Evolutionary conservation across 1,139 yeast genomes (phyloP).

Genomic region (Pichia inconspicua): DNA sequence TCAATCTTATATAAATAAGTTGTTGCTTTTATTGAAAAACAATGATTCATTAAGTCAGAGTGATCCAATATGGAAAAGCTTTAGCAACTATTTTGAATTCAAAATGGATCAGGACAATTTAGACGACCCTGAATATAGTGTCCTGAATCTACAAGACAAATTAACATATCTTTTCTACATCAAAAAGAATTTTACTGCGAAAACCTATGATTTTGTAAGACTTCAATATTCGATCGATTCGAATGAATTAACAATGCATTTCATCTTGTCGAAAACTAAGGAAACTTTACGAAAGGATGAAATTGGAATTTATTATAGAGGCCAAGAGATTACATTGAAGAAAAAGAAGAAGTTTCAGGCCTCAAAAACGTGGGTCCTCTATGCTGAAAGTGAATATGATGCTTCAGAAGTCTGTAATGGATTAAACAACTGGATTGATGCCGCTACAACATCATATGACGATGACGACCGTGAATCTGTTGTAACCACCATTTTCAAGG

Average conservation of each 20-base stretch:
- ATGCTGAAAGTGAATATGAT: slow-evolving; percentile 77
- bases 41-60: slow-evolving; percentile 11
- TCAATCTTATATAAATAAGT: slow-evolving; percentile 24
- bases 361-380: slow-evolving; percentile 45
- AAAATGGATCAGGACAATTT: slow-evolving; percentile 11
- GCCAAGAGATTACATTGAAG: slow-evolving; percentile 20
- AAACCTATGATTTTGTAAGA: slow-evolving; percentile 19
- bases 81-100: slow-evolving; percentile 24
- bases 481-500: neutral
- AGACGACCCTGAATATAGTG: slow-evolving; percentile 8
- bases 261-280: slow-evolving; percentile 13
- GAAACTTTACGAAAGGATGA: slow-evolving; percentile 21
- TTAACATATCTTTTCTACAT: slow-evolving; percentile 16
- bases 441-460: slow-evolving; percentile 9
- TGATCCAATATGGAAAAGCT: slow-evolving; percentile 19
- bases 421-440: slow-evolving; percentile 24
- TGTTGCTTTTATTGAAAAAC: slow-evolving; percentile 13
- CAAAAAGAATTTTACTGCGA: slow-evolving; percentile 16
- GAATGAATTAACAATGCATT: slow-evolving; percentile 15
- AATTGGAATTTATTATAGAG: slow-evolving; percentile 15
- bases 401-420: slow-evolving; percentile 68
- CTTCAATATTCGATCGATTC: slow-evolving; percentile 19
- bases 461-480: slow-evolving; percentile 12
- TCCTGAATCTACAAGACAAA: slow-evolving; percentile 12
- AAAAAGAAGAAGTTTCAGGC: slow-evolving; percentile 23